Evolutionary conservation across 768 basidiomycete genomes (phyloP).

Genomic region (Kwoniella botswanensis): DNA sequence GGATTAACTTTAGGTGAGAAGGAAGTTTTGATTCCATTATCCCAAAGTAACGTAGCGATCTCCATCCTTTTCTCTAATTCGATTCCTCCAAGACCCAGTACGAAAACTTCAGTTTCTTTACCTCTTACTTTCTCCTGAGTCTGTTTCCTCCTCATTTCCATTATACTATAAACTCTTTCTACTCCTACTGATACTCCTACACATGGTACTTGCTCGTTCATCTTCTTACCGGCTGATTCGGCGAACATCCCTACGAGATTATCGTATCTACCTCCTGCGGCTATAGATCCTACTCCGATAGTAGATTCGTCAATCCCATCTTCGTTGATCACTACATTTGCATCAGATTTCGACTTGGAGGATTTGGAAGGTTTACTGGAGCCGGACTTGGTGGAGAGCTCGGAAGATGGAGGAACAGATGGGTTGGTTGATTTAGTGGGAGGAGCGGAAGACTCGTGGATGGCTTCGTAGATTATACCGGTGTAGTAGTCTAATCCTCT

Average conservation of each 20-base stretch:
- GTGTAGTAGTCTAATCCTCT: slow-evolving; percentile 98
- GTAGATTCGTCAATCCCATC: slow-evolving; percentile 90
- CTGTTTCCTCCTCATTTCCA: slow-evolving; percentile 80
- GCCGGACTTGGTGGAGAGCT: slow-evolving; percentile 28
- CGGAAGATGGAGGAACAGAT: slow-evolving; percentile 59
- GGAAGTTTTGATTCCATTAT: slow-evolving; percentile 88
- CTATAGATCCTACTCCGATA: slow-evolving; percentile 97
- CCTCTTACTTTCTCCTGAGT: slow-evolving; percentile 66
- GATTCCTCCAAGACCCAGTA: slow-evolving; percentile 88
- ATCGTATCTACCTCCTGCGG: slow-evolving; percentile 97
- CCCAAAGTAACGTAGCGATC: slow-evolving; percentile 79
- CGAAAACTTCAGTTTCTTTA: slow-evolving; percentile 92
- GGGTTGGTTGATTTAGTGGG: slow-evolving; percentile 74
- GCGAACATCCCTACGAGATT: slow-evolving; percentile 87
- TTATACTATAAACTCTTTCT: slow-evolving; percentile 87
- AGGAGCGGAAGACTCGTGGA: slow-evolving; percentile 90
- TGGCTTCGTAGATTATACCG: slow-evolving; percentile 96
- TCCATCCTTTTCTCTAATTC: slow-evolving; percentile 80
- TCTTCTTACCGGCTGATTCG: slow-evolving; percentile 71
- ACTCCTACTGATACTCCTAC: slow-evolving; percentile 91
- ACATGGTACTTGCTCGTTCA: slow-evolving; percentile 69
- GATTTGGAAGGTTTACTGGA: slow-evolving; percentile 34
- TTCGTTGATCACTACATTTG: slow-evolving; percentile 62
- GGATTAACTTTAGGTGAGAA: slow-evolving; percentile 93
- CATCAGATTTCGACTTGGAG: slow-evolving; percentile 17